Conservation (phyloP, 2,329 filamentous ascomycete species). For the Claviceps digitariae region DNA sequence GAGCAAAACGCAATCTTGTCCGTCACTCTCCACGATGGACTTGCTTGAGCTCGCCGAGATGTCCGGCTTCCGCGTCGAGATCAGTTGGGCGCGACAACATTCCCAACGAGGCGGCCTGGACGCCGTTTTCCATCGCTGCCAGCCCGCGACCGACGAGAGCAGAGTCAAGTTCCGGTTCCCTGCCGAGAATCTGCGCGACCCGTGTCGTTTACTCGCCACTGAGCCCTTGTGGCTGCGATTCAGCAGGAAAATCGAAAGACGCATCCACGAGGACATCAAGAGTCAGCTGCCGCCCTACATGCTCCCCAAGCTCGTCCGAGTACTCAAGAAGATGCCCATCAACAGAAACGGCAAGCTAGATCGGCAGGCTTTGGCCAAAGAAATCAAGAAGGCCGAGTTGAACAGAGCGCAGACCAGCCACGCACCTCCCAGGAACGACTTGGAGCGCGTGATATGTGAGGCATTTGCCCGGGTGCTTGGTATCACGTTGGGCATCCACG, state of each 20-base stretch:
- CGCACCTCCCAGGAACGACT: background rate
- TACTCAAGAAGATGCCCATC: background rate
- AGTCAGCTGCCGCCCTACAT: background rate
- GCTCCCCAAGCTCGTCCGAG: background rate
- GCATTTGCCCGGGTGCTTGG: background rate
- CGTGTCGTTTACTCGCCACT: conserved; percentile 1
- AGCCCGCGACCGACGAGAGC: conserved; percentile 2
- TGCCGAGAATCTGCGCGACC: background rate
- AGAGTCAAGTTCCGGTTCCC: conserved; percentile 8
- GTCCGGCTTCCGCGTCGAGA: conserved; percentile 30
- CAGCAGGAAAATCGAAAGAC: background rate
- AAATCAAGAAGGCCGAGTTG: background rate
- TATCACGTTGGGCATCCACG: background rate
- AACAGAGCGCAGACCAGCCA: background rate
- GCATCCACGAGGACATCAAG: background rate
- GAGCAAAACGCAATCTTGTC: background rate
- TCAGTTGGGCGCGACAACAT: conserved; percentile 27
- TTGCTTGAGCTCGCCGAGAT: conserved; percentile 12
- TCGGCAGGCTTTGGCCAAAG: background rate
- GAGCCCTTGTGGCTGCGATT: conserved; percentile 3
- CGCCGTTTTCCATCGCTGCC: conserved; percentile 22
- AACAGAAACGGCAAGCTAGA: background rate
- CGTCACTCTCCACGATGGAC: conserved; percentile 6
- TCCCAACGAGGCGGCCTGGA: conserved; percentile 10
- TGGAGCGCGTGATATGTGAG: background rate